Conservation (phyloP, 495 filamentous ascomycete species). For the Trichocladium uniseriatum region DNA sequence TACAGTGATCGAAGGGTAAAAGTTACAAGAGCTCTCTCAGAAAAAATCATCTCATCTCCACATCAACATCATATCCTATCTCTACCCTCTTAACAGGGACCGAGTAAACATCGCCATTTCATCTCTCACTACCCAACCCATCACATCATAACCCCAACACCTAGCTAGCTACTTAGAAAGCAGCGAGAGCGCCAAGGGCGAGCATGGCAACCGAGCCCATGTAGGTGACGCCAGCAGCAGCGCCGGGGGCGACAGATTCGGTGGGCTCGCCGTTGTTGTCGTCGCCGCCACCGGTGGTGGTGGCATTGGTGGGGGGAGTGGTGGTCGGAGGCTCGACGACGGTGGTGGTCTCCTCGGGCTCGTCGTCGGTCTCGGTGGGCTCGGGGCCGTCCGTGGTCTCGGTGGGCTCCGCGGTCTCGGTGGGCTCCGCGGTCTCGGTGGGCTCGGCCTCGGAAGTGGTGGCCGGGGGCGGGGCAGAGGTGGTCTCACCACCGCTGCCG, state of each 20-base stretch:
- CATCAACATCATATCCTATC: background rate
- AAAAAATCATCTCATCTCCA: background rate
- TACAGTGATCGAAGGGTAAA: background rate
- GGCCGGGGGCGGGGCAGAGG: background rate
- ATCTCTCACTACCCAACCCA: background rate
- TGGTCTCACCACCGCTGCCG: background rate
- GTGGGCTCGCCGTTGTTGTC: background rate
- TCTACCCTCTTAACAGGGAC: background rate
- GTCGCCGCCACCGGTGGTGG: background rate
- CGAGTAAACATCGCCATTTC: background rate
- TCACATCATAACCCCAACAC: background rate
- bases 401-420: background rate
- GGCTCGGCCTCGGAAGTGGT: conserved; percentile 3
- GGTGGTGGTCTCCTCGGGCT: conserved; percentile 4
- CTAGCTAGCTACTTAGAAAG: conserved; percentile 14
- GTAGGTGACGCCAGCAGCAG: background rate
- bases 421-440: conserved; percentile 3
- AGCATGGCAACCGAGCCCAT: conserved; percentile 17
- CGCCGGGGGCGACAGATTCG: background rate
- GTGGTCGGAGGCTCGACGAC: background rate
- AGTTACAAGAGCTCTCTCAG: background rate
- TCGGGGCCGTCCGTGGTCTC: background rate
- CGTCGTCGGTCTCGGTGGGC: background rate
- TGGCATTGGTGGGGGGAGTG: conserved; percentile 4
- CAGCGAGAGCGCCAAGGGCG: conserved; percentile 21